A percentile compares a stretch with the other conserved stretches of the same genome.
phyloP scores from a whole-genome alignment of 768 basidiomycete species.

The Hypholoma sublateritium region DNA sequence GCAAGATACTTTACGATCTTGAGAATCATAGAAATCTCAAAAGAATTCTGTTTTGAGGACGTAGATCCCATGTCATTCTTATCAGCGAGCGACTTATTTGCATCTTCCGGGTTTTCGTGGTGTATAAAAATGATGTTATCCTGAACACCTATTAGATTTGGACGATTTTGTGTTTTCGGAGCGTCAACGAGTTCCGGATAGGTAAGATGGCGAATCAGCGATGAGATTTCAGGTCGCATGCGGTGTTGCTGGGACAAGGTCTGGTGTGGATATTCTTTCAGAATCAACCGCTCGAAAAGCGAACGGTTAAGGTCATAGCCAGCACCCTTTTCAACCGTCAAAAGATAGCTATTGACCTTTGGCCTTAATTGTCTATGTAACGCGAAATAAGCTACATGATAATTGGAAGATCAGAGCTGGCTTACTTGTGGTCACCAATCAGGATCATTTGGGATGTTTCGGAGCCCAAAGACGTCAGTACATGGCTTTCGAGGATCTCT shows the following conservation, averaged over 20 bases:
- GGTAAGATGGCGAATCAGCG: conserved; percentile 57
- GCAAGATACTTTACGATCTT: conserved; percentile 64
- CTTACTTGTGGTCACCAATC: conserved; percentile 73
- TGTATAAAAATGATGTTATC: conserved; percentile 65
- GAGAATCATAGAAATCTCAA: conserved; percentile 62
- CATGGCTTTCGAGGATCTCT: conserved; percentile 69
- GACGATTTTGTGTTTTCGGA: conserved; percentile 44
- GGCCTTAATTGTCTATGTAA: conserved; percentile 67
- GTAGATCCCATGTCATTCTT: conserved; percentile 43
- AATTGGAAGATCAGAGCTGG: neutral
- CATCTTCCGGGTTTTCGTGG: conserved; percentile 58
- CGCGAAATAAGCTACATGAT: neutral
- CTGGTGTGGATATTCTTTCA: conserved; percentile 60
- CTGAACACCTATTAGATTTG: conserved; percentile 51
- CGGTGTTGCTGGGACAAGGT: conserved; percentile 62
- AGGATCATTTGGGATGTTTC: conserved; percentile 55
- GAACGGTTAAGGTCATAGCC: conserved; percentile 69
- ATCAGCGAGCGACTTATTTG: conserved; percentile 39
- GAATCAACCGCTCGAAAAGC: conserved; percentile 67
- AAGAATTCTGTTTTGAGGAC: conserved; percentile 61
- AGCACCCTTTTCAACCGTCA: conserved; percentile 68
- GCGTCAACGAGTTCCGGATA: conserved; percentile 67
- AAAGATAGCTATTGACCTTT: conserved; percentile 62
- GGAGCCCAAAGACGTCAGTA: conserved; percentile 53
- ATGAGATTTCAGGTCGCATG: conserved; percentile 75